Percentiles rank a stretch among this genome's conserved stretches.
Conservation (phyloP, 179 eudicot species). For the Silene noctiflora region DNA sequence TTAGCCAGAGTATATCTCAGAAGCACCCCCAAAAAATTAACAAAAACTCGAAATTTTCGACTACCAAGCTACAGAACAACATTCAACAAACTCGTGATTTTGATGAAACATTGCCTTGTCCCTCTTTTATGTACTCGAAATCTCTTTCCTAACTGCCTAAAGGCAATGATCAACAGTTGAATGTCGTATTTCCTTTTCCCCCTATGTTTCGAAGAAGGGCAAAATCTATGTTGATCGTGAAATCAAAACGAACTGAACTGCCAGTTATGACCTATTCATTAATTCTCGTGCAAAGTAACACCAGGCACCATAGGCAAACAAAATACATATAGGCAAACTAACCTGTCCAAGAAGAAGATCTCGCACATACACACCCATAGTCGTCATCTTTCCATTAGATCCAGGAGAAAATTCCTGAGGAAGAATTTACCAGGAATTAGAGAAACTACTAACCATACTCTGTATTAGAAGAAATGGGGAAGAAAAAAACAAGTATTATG, state of each 20-base stretch:
- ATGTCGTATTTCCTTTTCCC: neutral
- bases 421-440: constrained; percentile 6
- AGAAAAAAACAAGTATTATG: constrained; percentile 1
- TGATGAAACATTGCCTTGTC: neutral
- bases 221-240: neutral
- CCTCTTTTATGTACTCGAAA: neutral
- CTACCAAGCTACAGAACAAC: constrained; percentile 2
- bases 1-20: neutral
- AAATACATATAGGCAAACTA: constrained; percentile 18
- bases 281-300: neutral
- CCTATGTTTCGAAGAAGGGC: neutral
- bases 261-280: neutral
- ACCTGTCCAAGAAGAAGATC: constrained; percentile 99
- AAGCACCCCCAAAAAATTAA: neutral
- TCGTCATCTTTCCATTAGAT: constrained; percentile 78
- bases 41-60: neutral
- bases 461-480: neutral
- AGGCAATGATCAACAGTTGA: neutral
- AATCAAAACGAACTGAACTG: neutral
- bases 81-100: neutral
- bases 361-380: constrained; percentile 95
- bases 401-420: constrained; percentile 96
- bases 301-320: neutral
- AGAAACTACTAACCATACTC: neutral
- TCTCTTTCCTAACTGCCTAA: neutral